Evolutionary conservation across 2,329 filamentous ascomycete genomes (phyloP), one percentile per base, ranked within the genome.

Genomic region (Colletotrichum destructivum): DNA sequence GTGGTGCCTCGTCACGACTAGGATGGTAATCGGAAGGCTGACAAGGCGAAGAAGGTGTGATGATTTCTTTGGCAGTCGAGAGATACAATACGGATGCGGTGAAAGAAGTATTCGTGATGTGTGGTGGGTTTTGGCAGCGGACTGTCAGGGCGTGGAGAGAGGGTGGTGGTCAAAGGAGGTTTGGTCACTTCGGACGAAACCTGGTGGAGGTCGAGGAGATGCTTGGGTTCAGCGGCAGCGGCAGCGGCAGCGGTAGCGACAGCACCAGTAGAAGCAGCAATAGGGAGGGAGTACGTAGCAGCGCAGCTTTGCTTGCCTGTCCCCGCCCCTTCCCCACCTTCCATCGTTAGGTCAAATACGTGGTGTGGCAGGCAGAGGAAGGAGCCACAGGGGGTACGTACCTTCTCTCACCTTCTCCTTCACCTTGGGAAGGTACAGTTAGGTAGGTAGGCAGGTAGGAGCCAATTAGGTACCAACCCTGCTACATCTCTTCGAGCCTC

Each of bases 131-230:
- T 59, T 69, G 65, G 65, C 62, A 64, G 54, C 54, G 26, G 60
- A 60, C 46, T 71, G 64, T 68, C 68, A 67, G 61, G 64, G 69
- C 65, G 54, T 57, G 65, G 31, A 60, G 65, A 59, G 47, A 42
- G 52, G 35, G 23, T 54, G 69, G 64, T 71, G 69, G 69, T 72
- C 65, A 64, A 69, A 72, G 69, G 69, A 69, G 69, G 69, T 61
- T 72, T 72, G 63, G 69, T 40, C 65, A 72, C 69, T 69, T 72
- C 40, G 69, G 69, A 72, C 65, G 65, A 69, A 72, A 72, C 69
- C 26, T 72, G 69, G 69, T 63, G 65, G 69, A 63, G 69, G 69
- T 69, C 57, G 69, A 62, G 65, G 63, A 57, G 63, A 40, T 60
- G 65, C 54, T 54, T 46, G 55, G 67, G 54, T 70, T 60, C 60